phyloP scores from a whole-genome alignment of 495 filamentous ascomycete genomes.

The Daldinia grandis region DNA sequence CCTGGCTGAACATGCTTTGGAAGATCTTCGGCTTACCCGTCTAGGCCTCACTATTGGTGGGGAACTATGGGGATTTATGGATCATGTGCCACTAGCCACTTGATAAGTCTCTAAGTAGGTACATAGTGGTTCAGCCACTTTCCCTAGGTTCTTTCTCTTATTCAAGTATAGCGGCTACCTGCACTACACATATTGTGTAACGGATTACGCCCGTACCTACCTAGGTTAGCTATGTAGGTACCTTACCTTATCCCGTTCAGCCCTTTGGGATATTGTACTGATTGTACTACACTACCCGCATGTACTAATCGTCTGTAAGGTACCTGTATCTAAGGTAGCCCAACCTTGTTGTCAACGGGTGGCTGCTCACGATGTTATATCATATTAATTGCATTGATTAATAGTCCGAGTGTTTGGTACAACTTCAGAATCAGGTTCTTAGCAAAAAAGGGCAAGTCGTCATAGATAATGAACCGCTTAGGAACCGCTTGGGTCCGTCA shows the following conservation, averaged over 20 bases:
- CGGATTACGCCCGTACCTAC: conserved; percentile 23
- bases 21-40: conserved; percentile 29
- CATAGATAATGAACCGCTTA: conserved; percentile 9
- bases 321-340: neutral
- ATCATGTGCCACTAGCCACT: conserved; percentile 27
- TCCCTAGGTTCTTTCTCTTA: conserved; percentile 1
- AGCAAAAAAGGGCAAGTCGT: conserved; percentile 11
- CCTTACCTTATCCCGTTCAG: neutral
- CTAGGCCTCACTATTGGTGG: conserved; percentile 23
- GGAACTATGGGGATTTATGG: neutral
- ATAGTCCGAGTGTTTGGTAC: conserved; percentile 23
- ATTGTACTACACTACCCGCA: neutral
- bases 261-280: neutral
- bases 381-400: conserved; percentile 31
- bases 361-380: conserved; percentile 25
- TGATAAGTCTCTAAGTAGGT: conserved; percentile 6
- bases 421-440: conserved; percentile 23
- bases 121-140: conserved; percentile 24
- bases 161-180: neutral
- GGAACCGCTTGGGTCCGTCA: neutral
- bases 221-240: neutral
- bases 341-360: conserved; percentile 22
- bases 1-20: conserved; percentile 1
- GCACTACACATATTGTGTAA: neutral
- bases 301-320: neutral